Evolutionary conservation across 2,329 filamentous ascomycete genomes (phyloP), one percentile per base, ranked within the genome.

Genomic region (Biscogniauxia marginata): DNA sequence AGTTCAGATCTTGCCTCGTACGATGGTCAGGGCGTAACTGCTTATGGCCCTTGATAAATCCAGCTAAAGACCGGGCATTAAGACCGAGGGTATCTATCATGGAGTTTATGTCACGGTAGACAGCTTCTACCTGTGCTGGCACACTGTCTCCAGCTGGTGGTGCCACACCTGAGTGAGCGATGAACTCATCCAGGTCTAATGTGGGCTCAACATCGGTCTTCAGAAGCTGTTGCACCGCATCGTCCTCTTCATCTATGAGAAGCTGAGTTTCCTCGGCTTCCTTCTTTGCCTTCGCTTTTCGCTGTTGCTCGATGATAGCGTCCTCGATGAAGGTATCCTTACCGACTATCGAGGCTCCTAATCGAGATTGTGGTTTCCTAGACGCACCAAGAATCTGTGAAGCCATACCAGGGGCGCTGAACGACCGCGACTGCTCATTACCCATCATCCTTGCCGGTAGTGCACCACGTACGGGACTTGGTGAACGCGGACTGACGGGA

Each of bases 51-150:
- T 83, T 79, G 46, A 93, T 79, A 61, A 87, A 88, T 9, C 78
- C 77, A 49, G 80, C 78, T 39, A 93, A 83, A 5, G 90, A 85
- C 16, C 83, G 79, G 9, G 79, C 85, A 69, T 98, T 98, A 50
- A 97, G 82, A 8, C 93, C 93, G 44, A 98, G 77, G 0, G 90
- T 93, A 66, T 97, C 91, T 46, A 99, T 87, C 95, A 98, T 99
- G 11, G 90, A 90, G 71, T 95, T 93, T 70, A 93, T 90, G 66
- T 93, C 90, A 46, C 88, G 83, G 70, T 90, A 95, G 1, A 88
- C 77, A 18, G 84, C 81, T 66, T 88, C 85, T 20, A 86, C 84
- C 63, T 87, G 85, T 7, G 81, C 79, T 3, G 84, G 81, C 25
- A 88, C 77, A 47, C 79, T 85, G 53, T 86, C 81, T 52, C 78